These are phyloP conservation scores for Carex scoparia DNA, from an alignment of 176 grass and related monocot species.

Conservation along the genomic window DNA sequence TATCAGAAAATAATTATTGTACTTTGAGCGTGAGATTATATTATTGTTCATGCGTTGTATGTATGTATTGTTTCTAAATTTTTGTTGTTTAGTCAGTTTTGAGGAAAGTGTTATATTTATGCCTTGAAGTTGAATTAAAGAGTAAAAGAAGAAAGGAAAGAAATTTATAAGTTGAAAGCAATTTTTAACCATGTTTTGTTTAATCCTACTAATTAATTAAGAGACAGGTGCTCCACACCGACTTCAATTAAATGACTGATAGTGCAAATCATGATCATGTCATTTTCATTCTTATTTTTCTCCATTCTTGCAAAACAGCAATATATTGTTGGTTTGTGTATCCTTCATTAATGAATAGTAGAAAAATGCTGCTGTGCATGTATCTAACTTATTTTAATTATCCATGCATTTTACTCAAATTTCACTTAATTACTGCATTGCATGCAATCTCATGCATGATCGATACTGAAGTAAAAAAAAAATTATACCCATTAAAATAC, in stretches of 20 bases:
- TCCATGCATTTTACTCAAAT: neutral
- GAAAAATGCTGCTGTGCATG: neutral
- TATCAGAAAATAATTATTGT: slow-evolving; percentile 2
- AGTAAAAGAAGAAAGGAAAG: slow-evolving; percentile 21
- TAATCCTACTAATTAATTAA: neutral
- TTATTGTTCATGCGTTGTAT: slow-evolving; percentile 13
- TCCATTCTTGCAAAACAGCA: neutral
- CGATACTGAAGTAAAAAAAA: neutral
- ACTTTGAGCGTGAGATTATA: slow-evolving; percentile 10
- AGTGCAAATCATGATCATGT: neutral
- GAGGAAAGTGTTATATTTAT: neutral
- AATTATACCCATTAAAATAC: neutral
- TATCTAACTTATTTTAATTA: too few species aligned
- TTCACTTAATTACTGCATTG: neutral
- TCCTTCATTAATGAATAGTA: neutral
- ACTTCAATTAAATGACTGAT: neutral
- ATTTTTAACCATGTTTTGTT: neutral
- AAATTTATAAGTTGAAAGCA: neutral
- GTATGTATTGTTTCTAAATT: slow-evolving; percentile 13
- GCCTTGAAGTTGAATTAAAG: slow-evolving; percentile 20
- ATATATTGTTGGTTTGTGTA: neutral
- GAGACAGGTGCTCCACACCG: slow-evolving; percentile 11
- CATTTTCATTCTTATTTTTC: neutral
- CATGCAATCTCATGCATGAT: neutral
- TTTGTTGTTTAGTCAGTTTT: slow-evolving; percentile 18